These are phyloP conservation scores for Solanum hybrid DNA, from an alignment of 305 asterid species.

Conservation along the genomic window DNA sequence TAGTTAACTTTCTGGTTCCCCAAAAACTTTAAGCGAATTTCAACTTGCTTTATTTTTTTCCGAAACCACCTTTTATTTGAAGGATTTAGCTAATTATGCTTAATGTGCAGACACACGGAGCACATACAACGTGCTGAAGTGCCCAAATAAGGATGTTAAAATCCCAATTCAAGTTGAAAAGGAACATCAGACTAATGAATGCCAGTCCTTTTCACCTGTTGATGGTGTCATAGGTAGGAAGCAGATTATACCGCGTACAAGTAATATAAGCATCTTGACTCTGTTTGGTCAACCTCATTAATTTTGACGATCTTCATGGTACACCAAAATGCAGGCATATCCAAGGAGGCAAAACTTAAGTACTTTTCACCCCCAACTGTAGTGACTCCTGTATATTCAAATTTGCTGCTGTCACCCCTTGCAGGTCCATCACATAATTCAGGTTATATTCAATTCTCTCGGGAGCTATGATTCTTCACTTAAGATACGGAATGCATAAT, in stretches of 20 bases:
- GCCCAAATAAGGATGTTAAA: slow-evolving; percentile 17
- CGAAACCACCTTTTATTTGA: not conserved
- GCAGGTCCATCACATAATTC: slow-evolving; percentile 20
- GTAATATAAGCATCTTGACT: not conserved
- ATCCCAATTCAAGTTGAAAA: slow-evolving; percentile 29
- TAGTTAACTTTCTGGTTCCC: not conserved
- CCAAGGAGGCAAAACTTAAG: slow-evolving; percentile 18
- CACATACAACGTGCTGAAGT: slow-evolving; percentile 16
- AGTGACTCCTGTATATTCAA: slow-evolving; percentile 32
- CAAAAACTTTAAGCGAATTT: not conserved
- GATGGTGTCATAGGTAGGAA: not conserved
- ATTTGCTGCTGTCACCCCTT: slow-evolving; percentile 21
- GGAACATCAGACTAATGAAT: slow-evolving; percentile 20
- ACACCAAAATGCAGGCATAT: slow-evolving; percentile 33
- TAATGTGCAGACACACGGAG: slow-evolving; percentile 25
- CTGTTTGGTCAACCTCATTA: not conserved
- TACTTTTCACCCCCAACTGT: slow-evolving; percentile 13
- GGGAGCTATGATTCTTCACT: not conserved
- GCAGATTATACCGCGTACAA: not conserved
- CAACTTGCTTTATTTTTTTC: not conserved
- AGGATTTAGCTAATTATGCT: not conserved
- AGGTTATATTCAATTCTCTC: slow-evolving; percentile 27
- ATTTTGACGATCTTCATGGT: not conserved
- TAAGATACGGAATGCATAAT: not conserved
- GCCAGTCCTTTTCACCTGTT: slow-evolving; percentile 29